Base-by-base conservation (phyloP, 2,329 filamentous ascomycete species). In the Claviceps capensis region DNA sequence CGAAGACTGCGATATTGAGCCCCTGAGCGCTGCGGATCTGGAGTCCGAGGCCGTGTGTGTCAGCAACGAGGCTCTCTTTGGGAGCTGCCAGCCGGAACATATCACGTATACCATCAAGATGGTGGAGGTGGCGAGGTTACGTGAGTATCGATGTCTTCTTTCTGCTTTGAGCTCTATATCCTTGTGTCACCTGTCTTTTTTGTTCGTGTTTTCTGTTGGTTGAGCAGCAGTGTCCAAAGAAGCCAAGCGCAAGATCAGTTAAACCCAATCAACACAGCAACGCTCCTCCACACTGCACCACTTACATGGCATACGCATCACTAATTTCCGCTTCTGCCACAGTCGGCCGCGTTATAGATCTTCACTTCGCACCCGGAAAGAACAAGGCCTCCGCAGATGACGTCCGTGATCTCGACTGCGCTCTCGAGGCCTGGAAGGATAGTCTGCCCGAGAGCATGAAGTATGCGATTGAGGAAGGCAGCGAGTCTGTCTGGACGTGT, bases 1-100 rank as follows among this genome's bases (percentile, higher is more conserved):
- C 30, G 65, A 69, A 30, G 67, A 69, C 52, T 69, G 67, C 45
- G 67, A 69, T 22, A 66, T 68, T 41, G 67, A 69, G 52, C 62
- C 63, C 0, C 49, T 69, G 8, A 61, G 56, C 5, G 52, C 59
- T 0, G 52, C 59, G 13, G 67, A 69, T 47, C 54, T 69, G 3
- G 62, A 65, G 17, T 62, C 62, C 2, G 63, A 67, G 40, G 55
- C 57, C 6, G 54, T 58, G 4, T 56, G 57, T 23, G 51, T 54
- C 3, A 49, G 56, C 4, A 49, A 56, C 9, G 23, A 45, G 8
- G 23, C 60, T 62, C 47, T 55, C 1, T 64, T 67, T 53, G 64
- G 66, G 5, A 59, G 60, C 5, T 63, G 61, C 19, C 55, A 63
- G 40, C 52, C 61, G 3, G 64, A 69, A 42, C 67, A 69, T 48